Percentiles rank a stretch among this genome's conserved stretches.
These are phyloP conservation scores for Boletus vinaceobasis DNA, from an alignment of 768 basidiomycete genomes.

Conservation along the genomic window DNA sequence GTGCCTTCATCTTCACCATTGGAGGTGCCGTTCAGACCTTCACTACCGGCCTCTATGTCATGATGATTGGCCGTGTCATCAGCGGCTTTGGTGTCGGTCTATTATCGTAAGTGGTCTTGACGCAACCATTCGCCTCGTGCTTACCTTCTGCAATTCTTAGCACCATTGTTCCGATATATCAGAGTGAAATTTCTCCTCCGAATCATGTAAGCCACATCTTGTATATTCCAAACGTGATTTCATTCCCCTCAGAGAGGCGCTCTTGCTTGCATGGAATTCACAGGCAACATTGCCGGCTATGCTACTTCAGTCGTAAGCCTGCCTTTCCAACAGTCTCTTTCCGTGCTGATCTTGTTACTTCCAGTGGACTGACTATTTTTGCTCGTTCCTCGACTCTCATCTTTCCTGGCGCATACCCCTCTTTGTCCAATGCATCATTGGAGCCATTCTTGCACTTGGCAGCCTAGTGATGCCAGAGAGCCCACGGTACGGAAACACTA, in stretches of 20 bases:
- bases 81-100: conserved; percentile 91
- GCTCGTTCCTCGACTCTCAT: conserved; percentile 82
- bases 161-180: conserved; percentile 93
- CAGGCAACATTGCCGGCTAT: conserved; percentile 89
- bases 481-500: conserved; percentile 53
- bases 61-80: conserved; percentile 80
- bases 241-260: conserved; percentile 64
- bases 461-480: conserved; percentile 87
- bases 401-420: conserved; percentile 91
- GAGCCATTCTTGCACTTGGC: conserved; percentile 72
- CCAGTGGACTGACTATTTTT: conserved; percentile 93
- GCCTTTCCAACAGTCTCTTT: background rate
- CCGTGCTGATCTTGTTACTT: background rate
- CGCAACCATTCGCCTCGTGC: background rate
- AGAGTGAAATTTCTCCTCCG: conserved; percentile 94
- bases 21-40: conserved; percentile 87
- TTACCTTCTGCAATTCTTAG: conserved; percentile 36
- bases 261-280: conserved; percentile 94
- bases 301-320: conserved; percentile 78
- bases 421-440: conserved; percentile 85
- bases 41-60: conserved; percentile 70
- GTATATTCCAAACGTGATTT: background rate
- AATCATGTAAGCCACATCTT: conserved; percentile 57
- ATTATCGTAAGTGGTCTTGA: conserved; percentile 58
- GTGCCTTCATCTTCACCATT: conserved; percentile 79